Percentiles rank a stretch among this genome's conserved stretches.
phyloP scores from a whole-genome alignment of 1,284 basidiomycete species.

The Phaffia rhodozyma region DNA sequence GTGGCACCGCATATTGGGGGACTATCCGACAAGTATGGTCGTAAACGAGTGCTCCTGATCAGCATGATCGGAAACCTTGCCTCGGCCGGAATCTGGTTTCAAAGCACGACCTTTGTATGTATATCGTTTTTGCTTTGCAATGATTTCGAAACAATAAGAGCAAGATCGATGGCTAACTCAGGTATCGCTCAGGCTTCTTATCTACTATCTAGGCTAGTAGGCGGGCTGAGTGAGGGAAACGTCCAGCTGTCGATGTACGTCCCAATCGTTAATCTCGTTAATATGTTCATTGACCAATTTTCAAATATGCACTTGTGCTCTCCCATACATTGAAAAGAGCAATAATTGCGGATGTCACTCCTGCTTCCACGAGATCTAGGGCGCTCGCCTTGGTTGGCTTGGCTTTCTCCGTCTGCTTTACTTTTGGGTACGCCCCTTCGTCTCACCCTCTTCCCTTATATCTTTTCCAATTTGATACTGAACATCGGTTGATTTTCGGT shows the following conservation, averaged over 20 bases:
- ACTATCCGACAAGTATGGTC: slow-evolving; percentile 61
- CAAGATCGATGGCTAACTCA: slow-evolving; percentile 24
- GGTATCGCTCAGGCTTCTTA: slow-evolving; percentile 43
- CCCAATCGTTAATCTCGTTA: background rate
- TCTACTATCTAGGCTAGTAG: slow-evolving; percentile 74
- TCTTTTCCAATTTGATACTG: slow-evolving; percentile 52
- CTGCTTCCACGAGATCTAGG: slow-evolving; percentile 59
- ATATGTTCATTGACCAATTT: background rate
- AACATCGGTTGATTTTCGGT: slow-evolving; percentile 40
- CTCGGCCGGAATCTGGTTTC: slow-evolving; percentile 74
- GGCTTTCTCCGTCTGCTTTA: slow-evolving; percentile 82
- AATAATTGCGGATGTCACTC: slow-evolving; percentile 76
- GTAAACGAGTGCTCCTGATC: slow-evolving; percentile 61
- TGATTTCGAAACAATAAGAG: slow-evolving; percentile 22
- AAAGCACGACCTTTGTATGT: slow-evolving; percentile 60
- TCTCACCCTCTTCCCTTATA: background rate
- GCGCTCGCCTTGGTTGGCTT: slow-evolving; percentile 84
- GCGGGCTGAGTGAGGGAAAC: slow-evolving; percentile 69
- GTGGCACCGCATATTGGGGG: slow-evolving; percentile 72
- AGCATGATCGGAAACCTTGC: slow-evolving; percentile 86
- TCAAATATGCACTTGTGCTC: background rate
- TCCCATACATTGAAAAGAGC: slow-evolving; percentile 43
- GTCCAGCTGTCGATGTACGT: slow-evolving; percentile 39
- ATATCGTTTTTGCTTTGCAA: background rate
- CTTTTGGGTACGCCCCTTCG: slow-evolving; percentile 37